Percentiles rank a stretch among this genome's conserved stretches.
These are phyloP conservation scores for Ulota crispa DNA, from an alignment of 225 moss, liverwort and hornwort species.

Conservation along the genomic window DNA sequence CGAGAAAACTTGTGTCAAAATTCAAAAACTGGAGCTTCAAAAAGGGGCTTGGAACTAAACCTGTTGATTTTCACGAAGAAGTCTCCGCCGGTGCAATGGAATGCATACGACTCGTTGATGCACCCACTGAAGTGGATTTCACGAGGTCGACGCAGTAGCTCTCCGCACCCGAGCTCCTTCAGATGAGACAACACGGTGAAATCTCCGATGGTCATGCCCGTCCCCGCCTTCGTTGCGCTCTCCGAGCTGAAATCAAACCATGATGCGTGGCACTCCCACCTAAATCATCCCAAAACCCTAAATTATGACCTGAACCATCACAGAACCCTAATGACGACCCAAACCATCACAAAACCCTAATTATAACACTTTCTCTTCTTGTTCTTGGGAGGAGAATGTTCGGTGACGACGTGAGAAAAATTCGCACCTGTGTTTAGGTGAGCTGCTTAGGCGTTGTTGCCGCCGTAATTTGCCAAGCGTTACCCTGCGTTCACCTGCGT, in stretches of 20 bases:
- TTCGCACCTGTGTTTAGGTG: neutral
- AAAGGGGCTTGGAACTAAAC: constrained; percentile 17
- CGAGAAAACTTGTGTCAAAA: neutral
- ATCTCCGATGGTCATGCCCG: constrained; percentile 53
- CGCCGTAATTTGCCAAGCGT: neutral
- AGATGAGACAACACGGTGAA: constrained; percentile 72
- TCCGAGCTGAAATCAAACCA: constrained; percentile 80
- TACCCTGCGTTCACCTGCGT: neutral
- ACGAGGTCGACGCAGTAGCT: constrained; percentile 53
- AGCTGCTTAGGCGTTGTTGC: neutral
- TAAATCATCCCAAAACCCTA: constrained; percentile 5
- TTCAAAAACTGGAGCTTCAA: neutral
- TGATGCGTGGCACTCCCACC: constrained; percentile 61
- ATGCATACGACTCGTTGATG: constrained; percentile 77
- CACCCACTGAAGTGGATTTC: constrained; percentile 83
- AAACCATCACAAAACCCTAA: neutral
- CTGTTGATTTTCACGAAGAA: constrained; percentile 83
- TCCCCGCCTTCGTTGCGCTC: constrained; percentile 41
- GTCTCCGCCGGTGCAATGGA: constrained; percentile 65
- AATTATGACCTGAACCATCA: neutral
- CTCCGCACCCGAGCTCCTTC: constrained; percentile 74
- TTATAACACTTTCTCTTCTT: neutral
- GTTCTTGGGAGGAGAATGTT: neutral
- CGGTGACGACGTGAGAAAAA: neutral
- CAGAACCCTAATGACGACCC: constrained; percentile 8